Evolutionary conservation across 306 rosid species (phyloP), one percentile per base, ranked within the genome.

Genomic region (Quercus cerris): DNA sequence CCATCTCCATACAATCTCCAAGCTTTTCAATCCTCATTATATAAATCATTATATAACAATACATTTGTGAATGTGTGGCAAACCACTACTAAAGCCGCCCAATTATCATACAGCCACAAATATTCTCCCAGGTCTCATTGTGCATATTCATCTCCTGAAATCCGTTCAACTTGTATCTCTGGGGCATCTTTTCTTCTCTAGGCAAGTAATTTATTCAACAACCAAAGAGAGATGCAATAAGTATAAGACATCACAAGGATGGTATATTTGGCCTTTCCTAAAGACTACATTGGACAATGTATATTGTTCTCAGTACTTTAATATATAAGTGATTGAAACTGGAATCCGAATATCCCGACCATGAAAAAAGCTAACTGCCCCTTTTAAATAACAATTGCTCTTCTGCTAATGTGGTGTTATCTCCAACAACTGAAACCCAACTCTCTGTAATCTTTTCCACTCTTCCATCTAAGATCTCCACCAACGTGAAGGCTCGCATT

Each of bases 381-480:
- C 80, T 79, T 77, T 84, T 79, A 61, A 80, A 92, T 69, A 91
- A 81, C 51, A 90, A 15, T 51, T 83, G 86, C 78, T 90, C 94
- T 81, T 90, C 88, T 86, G 85, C 87, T 87, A 90, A 61, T 1
- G 71, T 61, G 84, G 85, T 84, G 82, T 85, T 66, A 19, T 89
- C 92, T 56, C 89, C 88, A 31, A 75, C 83, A 81, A 94, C 93
- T 31, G 92, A 90, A 49, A 94, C 92, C 98, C 97, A 94, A 83
- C 74, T 85, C 87, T 94, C 98, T 59, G 86, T 76, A 77, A 92
- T 83, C 82, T 79, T 90, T 22, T 79, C 86, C 33, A 90, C 97
- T 81, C 46, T 79, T 63, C 95, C 91, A 49, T 86, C 88, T 28
- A 73, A 81, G 56, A 92, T 80, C 77, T 87, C 97, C 23, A 92